Conservation (phyloP, 352 stramenopile genomes). For the Plasmopara halstedii region DNA sequence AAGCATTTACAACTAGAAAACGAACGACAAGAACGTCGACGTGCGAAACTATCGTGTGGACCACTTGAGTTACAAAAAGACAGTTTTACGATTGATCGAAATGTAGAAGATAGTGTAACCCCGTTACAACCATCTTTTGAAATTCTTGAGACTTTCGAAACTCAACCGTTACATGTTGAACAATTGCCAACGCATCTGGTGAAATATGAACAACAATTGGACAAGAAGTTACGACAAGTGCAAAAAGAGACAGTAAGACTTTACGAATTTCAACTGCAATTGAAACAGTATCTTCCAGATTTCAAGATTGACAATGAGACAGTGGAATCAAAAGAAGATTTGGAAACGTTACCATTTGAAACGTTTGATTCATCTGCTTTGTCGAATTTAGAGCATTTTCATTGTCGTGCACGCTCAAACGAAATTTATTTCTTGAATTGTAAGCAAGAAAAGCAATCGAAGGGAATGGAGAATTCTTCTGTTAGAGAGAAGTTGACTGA, state of each 20-base stretch:
- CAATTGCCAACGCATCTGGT: slow-evolving; percentile 15
- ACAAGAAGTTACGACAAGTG: slow-evolving; percentile 39
- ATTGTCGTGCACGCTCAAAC: slow-evolving; percentile 5
- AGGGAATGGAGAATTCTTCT: not conserved
- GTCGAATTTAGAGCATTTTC: slow-evolving; percentile 1
- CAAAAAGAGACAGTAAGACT: slow-evolving; percentile 33
- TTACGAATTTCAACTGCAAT: slow-evolving; percentile 27
- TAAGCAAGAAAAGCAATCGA: not conserved
- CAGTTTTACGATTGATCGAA: slow-evolving; percentile 3
- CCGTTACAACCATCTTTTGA: slow-evolving; percentile 22
- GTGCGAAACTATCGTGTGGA: too few species aligned
- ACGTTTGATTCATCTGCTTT: slow-evolving; percentile 1
- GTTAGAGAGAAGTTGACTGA: not conserved
- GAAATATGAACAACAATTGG: slow-evolving; percentile 35
- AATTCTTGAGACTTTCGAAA: slow-evolving; percentile 9
- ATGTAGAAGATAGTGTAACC: too few species aligned
- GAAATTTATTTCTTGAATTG: not conserved
- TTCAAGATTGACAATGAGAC: slow-evolving; percentile 35
- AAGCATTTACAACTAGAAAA: slow-evolving; percentile 29
- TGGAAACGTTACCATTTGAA: slow-evolving; percentile 7
- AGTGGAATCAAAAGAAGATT: slow-evolving; percentile 25
- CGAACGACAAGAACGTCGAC: slow-evolving; percentile 21
- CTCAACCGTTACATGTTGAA: not conserved
- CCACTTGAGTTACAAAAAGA: too few species aligned
- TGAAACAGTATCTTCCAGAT: slow-evolving; percentile 46